phyloP scores from a whole-genome alignment of 805 yeast species.

The Wickerhamiella occidentalis region DNA sequence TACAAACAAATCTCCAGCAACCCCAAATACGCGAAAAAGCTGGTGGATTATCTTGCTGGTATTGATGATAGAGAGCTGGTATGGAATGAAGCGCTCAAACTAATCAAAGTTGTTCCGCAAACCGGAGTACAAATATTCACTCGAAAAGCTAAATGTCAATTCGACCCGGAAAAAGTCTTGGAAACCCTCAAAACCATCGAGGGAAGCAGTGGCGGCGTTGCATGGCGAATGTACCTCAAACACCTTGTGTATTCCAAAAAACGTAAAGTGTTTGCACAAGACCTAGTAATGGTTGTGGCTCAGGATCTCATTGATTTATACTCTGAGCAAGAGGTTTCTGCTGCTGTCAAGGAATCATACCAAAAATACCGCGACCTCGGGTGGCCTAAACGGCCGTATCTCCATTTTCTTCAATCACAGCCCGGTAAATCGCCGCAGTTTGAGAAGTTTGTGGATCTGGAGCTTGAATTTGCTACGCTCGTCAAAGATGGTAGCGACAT shows the following conservation, averaged over 20 bases:
- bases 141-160: constrained; percentile 18
- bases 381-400: constrained; percentile 27
- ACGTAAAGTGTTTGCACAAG: constrained; percentile 23
- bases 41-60: constrained; percentile 21
- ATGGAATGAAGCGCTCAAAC: constrained; percentile 31
- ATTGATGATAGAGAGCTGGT: constrained; percentile 25
- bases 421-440: constrained; percentile 18
- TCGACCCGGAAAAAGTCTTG: constrained; percentile 24
- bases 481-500: constrained; percentile 12
- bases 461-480: constrained; percentile 16
- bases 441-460: constrained; percentile 19
- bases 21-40: constrained; percentile 22
- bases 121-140: constrained; percentile 28
- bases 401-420: constrained; percentile 13
- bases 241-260: constrained; percentile 25
- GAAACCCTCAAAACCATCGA: constrained; percentile 26
- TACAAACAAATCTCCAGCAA: constrained; percentile 18
- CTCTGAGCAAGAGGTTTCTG: constrained; percentile 15
- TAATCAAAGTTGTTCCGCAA: constrained; percentile 23
- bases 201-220: constrained; percentile 25
- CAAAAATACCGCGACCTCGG: constrained; percentile 19
- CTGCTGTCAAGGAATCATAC: constrained; percentile 20
- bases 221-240: constrained; percentile 29
- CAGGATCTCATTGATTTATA: constrained; percentile 26
- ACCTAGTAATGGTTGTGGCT: constrained; percentile 26